Evolutionary conservation across 495 filamentous ascomycete species (phyloP), one percentile per base, ranked within the genome.

Genomic region (Xylaria cubensis): DNA sequence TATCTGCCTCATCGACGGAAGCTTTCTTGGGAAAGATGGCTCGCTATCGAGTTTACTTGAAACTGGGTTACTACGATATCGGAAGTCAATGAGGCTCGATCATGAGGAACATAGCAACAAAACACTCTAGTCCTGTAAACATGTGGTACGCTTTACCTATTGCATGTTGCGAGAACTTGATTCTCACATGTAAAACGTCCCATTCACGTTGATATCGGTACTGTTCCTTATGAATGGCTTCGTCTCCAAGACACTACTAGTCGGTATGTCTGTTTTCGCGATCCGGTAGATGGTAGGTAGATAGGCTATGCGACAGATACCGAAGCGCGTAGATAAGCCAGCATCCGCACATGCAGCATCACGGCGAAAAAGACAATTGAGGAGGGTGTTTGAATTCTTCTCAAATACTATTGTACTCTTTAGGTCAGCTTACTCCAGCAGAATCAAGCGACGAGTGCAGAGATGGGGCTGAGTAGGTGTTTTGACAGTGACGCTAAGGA

Each of bases 381-480:
- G 46, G 64, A 39, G 39, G 36, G 34, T 29, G 50, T 67, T 39
- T 39, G 29, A 21, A n/a, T 26, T 70, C 67, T 69, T 61, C 56
- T 67, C 65, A 67, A 56, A 55, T 55, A 67, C 46, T 4, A 24
- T 53, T n/a, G 34, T n/a, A 10, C 42, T 36, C 29, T 53, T 46
- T 53, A 15, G 65, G 65, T 67, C 65, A 67, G 65, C 65, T 67
- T 67, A 67, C 65, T 67, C 65, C 65, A 67, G 50, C 50, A 26
- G 26, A 50, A 26, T 10, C 29, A 44, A 56, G 48, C 50, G 50
- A 56, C 34, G 50, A 48, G 12, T 8, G 34, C 29, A 41, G 19
- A 42, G 34, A 55, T 42, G 64, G 64, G 48, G 64, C 64, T 55
- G 50, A 50, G 50, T 41, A 67, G 48, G 48, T 17, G 63, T 48